Conservation (phyloP, 2,329 filamentous ascomycete genomes). For the Stromatinia cepivora region DNA sequence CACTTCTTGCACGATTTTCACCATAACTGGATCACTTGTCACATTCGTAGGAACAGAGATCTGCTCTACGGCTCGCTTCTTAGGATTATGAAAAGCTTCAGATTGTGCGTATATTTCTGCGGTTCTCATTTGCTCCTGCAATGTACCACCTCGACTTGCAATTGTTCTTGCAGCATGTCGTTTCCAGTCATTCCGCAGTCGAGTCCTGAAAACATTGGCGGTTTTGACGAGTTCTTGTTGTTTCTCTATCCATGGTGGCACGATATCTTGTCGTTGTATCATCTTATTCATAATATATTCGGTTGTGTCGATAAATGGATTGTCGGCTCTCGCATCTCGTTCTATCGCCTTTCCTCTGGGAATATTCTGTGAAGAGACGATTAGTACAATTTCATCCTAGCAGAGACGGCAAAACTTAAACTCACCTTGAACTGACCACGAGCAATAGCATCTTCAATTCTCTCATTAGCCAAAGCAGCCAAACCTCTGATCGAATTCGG, state of each 20-base stretch:
- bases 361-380: conserved; percentile 58
- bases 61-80: conserved; percentile 48
- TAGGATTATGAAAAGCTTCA: conserved; percentile 66
- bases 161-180: conserved; percentile 79
- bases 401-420: background rate
- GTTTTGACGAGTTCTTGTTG: conserved; percentile 83
- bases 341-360: conserved; percentile 77
- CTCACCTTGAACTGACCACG: conserved; percentile 74
- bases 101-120: conserved; percentile 75
- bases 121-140: conserved; percentile 69
- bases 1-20: conserved; percentile 46
- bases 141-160: conserved; percentile 70
- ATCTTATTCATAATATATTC: conserved; percentile 99
- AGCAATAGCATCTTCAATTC: conserved; percentile 91
- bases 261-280: conserved; percentile 92
- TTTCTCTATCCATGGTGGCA: conserved; percentile 98
- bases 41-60: conserved; percentile 49
- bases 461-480: conserved; percentile 80
- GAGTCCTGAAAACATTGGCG: conserved; percentile 66
- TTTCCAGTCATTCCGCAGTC: conserved; percentile 81
- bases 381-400: background rate
- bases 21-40: conserved; percentile 52
- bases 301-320: conserved; percentile 91
- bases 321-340: conserved; percentile 77
- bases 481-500: conserved; percentile 78